These are phyloP conservation scores for Dicorynia guianensis DNA, from an alignment of 306 rosid genomes.

Conservation along the genomic window DNA sequence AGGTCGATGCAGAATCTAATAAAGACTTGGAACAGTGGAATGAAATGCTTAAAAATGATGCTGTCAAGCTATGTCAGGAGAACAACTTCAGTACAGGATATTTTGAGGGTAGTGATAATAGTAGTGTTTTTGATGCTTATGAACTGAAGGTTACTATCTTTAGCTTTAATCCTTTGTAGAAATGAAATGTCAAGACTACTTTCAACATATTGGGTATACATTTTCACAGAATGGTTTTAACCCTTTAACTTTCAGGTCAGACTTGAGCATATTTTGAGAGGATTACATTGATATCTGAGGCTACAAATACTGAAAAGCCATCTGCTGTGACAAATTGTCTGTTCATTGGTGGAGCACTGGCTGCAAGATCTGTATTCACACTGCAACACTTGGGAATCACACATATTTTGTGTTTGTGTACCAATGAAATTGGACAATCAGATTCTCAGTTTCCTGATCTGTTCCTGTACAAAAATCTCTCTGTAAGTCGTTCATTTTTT, in stretches of 20 bases:
- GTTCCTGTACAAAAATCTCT: conserved; percentile 76
- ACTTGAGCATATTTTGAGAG: conserved; percentile 96
- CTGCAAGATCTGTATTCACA: conserved; percentile 92
- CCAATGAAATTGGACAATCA: conserved; percentile 94
- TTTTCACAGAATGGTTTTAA: conserved; percentile 22
- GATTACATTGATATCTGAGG: conserved; percentile 86
- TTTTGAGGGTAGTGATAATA: conserved; percentile 91
- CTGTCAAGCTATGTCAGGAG: conserved; percentile 84
- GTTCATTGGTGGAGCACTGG: conserved; percentile 90
- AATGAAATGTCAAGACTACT: conserved; percentile 8
- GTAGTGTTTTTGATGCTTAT: conserved; percentile 85
- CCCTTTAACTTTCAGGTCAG: conserved; percentile 70
- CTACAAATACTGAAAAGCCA: conserved; percentile 94
- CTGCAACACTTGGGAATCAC: conserved; percentile 82
- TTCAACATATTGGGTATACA: conserved; percentile 18
- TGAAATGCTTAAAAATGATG: conserved; percentile 93
- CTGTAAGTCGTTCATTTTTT: conserved; percentile 59
- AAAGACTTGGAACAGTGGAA: conserved; percentile 98
- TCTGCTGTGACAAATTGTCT: conserved; percentile 69
- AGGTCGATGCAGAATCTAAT: conserved; percentile 88
- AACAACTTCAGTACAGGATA: conserved; percentile 91
- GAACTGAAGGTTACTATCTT: conserved; percentile 76
- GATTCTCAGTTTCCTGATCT: conserved; percentile 91
- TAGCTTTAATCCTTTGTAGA: conserved; percentile 20
- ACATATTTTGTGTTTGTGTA: conserved; percentile 86